A percentile compares a stretch with the other conserved stretches of the same genome.
Evolutionary conservation across 441 rosid genomes (phyloP).

Genomic region (Euphorbia celastroides): DNA sequence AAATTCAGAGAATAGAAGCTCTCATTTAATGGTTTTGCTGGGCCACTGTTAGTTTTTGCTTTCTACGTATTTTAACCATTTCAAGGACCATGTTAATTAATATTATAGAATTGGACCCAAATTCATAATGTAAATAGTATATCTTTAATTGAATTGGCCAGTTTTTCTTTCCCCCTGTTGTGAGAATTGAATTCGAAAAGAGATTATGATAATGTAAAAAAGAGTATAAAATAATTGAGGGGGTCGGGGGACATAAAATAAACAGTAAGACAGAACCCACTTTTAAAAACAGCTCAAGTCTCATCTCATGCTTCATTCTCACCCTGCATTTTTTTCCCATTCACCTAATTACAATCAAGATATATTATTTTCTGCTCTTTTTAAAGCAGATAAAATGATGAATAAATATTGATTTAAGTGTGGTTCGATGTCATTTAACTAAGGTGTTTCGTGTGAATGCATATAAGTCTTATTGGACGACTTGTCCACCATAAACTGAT

Average conservation of each 20-base stretch:
- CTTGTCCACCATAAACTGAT: no score
- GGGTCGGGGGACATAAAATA: background rate
- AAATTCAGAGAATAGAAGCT: background rate
- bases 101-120: background rate
- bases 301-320: slow-evolving; percentile 8
- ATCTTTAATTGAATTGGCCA: background rate
- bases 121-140: background rate
- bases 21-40: background rate
- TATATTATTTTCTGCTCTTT: background rate
- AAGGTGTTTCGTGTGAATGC: no score
- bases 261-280: slow-evolving; percentile 9
- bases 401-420: no score
- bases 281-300: slow-evolving; percentile 3
- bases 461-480: no score
- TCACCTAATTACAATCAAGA: background rate
- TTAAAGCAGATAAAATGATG: no score
- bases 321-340: slow-evolving; percentile 4
- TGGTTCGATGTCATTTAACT: no score
- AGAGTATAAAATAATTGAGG: background rate
- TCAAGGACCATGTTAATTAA: background rate
- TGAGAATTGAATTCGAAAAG: background rate
- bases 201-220: background rate
- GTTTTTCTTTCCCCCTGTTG: background rate
- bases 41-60: background rate
- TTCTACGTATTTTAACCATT: background rate